Evolutionary conservation across 1,284 basidiomycete species (phyloP).

Genomic region (Cutaneotrichosporon cavernicola): DNA sequence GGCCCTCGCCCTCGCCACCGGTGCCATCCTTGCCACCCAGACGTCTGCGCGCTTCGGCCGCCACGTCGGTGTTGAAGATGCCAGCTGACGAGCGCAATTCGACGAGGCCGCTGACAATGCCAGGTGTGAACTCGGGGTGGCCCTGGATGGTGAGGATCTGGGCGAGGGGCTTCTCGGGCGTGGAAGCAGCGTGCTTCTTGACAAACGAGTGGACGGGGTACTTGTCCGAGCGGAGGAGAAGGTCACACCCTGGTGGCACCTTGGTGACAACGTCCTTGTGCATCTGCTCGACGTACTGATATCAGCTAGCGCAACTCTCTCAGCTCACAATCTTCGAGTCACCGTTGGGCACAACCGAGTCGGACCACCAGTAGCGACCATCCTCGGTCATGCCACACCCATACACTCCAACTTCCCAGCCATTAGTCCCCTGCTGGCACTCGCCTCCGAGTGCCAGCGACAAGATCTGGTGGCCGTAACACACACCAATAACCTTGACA

Average conservation of each 20-base stretch:
- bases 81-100: constrained; percentile 51
- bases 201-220: constrained; percentile 57
- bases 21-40: constrained; percentile 54
- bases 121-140: constrained; percentile 58
- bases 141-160: constrained; percentile 55
- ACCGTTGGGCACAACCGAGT: constrained; percentile 44
- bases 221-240: constrained; percentile 53
- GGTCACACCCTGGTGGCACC: constrained; percentile 53
- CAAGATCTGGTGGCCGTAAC: constrained; percentile 59
- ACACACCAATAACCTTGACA: constrained; percentile 53
- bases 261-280: constrained; percentile 57
- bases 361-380: constrained; percentile 53
- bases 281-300: constrained; percentile 57
- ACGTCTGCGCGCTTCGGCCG: constrained; percentile 50
- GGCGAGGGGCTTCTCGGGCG: constrained; percentile 44
- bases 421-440: constrained; percentile 52
- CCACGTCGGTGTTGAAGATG: constrained; percentile 50
- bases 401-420: constrained; percentile 58
- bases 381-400: constrained; percentile 52
- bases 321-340: constrained; percentile 31
- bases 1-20: constrained; percentile 54
- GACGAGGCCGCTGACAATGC: constrained; percentile 56
- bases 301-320: background rate
- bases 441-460: constrained; percentile 55
- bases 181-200: constrained; percentile 50